Evolutionary conservation across 345 rosid genomes (phyloP).

Genomic region (Cochlearia excelsa): DNA sequence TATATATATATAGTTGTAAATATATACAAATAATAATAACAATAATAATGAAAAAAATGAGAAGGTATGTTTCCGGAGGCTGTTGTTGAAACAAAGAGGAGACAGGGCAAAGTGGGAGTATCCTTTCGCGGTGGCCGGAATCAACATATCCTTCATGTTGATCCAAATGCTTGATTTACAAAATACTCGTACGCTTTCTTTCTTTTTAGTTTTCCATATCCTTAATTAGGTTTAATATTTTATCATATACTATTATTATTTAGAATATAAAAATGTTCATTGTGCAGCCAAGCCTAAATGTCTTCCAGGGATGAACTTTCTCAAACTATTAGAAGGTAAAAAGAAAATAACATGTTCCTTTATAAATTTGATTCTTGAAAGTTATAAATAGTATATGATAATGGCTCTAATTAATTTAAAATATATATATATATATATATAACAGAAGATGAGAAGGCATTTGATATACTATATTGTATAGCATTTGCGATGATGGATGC

Average conservation of each 20-base stretch:
- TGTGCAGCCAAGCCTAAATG: constrained; percentile 73
- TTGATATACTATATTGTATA: constrained; percentile 86
- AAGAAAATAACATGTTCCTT: constrained; percentile 32
- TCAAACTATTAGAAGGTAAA: constrained; percentile 85
- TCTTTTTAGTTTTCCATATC: not conserved
- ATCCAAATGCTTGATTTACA: constrained; percentile 89
- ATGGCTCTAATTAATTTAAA: too few relatives aligned
- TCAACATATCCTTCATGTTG: constrained; percentile 87
- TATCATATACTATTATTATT: not conserved
- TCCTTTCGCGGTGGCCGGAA: constrained; percentile 98
- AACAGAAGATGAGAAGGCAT: constrained; percentile 90
- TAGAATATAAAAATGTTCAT: too few relatives aligned
- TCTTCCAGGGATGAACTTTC: constrained; percentile 69
- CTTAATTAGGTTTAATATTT: not conserved
- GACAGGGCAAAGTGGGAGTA: constrained; percentile 90
- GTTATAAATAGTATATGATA: too few relatives aligned
- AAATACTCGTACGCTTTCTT: constrained; percentile 45
- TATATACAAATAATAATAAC: too few relatives aligned
- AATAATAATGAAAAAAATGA: constrained; percentile 30
- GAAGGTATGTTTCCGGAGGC: constrained; percentile 95
- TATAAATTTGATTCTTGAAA: not conserved
- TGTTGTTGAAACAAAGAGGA: constrained; percentile 85
- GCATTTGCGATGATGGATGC: constrained; percentile 99
- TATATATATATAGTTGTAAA: not conserved
- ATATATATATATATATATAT: too few relatives aligned